A percentile compares a stretch with the other conserved stretches of the same genome.
phyloP scores from a whole-genome alignment of 2,329 filamentous ascomycete species.

The Microsporum ferrugineum region DNA sequence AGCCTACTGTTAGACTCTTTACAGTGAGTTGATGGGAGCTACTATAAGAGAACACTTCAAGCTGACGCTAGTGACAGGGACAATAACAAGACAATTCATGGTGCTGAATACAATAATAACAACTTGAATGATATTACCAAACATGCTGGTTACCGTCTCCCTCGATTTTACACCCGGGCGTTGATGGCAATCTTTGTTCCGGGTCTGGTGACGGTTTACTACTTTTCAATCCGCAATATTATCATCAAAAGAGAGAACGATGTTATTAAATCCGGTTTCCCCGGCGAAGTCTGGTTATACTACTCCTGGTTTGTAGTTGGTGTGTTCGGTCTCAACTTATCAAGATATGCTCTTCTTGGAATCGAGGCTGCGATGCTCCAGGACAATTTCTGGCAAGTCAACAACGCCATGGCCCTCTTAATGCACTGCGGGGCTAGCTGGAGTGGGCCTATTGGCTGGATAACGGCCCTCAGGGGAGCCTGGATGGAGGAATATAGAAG shows the following conservation, averaged over 20 bases:
- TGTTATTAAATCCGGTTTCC: neutral
- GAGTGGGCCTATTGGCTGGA: conserved; percentile 8
- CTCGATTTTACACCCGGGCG: neutral
- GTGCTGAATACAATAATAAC: neutral
- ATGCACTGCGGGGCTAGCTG: conserved; percentile 9
- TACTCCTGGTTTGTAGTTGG: conserved; percentile 16
- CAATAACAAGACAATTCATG: neutral
- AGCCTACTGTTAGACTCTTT: neutral
- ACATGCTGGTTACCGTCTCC: neutral
- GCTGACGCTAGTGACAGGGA: neutral
- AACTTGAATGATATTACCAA: neutral
- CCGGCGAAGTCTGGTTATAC: conserved; percentile 4
- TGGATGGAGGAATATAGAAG: neutral
- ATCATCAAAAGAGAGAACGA: conserved; percentile 11
- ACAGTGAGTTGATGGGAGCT: neutral
- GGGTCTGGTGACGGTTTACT: neutral
- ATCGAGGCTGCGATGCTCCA: conserved; percentile 14
- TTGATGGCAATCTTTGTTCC: neutral
- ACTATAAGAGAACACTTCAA: neutral
- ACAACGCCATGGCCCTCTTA: conserved; percentile 8
- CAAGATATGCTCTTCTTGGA: conserved; percentile 11
- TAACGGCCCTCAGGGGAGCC: neutral
- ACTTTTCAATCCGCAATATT: conserved; percentile 2
- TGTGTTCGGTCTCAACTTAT: conserved; percentile 12
- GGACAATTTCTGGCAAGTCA: conserved; percentile 6